A percentile compares a stretch with the other conserved stretches of the same genome.
Evolutionary conservation across 1,284 basidiomycete genomes (phyloP).

Genomic region (Apiotrichum sp.): DNA sequence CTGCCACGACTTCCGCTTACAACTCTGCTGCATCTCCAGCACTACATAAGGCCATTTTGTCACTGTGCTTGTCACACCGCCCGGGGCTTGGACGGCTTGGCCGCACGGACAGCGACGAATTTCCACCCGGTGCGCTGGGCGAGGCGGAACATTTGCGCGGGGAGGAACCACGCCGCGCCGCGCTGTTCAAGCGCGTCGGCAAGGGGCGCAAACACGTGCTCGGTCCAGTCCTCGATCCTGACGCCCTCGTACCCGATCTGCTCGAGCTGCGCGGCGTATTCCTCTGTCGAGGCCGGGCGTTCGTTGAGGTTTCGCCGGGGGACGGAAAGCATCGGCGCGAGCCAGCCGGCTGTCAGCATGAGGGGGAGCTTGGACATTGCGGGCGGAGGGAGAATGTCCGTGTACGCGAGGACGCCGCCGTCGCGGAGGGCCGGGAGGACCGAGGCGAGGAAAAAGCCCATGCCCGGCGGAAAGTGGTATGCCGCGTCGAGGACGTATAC

Average conservation of each 20-base stretch:
- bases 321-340: constrained; percentile 47
- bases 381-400: constrained; percentile 53
- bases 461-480: constrained; percentile 60
- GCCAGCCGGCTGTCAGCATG: constrained; percentile 15
- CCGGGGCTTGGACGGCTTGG: neutral
- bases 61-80: too few species aligned
- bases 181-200: constrained; percentile 51
- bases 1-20: too few species aligned
- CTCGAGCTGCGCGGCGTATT: constrained; percentile 52
- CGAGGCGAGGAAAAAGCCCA: constrained; percentile 52
- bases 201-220: constrained; percentile 59
- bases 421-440: constrained; percentile 49
- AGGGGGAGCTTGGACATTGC: constrained; percentile 12
- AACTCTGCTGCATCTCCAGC: too few species aligned
- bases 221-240: constrained; percentile 56
- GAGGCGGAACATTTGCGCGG: constrained; percentile 50
- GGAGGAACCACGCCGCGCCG: constrained; percentile 50
- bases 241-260: constrained; percentile 56
- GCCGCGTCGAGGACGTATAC: constrained; percentile 59
- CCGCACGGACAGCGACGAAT: constrained; percentile 56
- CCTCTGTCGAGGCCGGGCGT: constrained; percentile 40
- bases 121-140: constrained; percentile 49
- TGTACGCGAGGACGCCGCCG: constrained; percentile 58
- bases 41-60: too few species aligned
- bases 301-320: constrained; percentile 55